These are phyloP conservation scores for Monilinia laxa DNA, from an alignment of 2,329 filamentous ascomycete genomes.

Conservation along the genomic window DNA sequence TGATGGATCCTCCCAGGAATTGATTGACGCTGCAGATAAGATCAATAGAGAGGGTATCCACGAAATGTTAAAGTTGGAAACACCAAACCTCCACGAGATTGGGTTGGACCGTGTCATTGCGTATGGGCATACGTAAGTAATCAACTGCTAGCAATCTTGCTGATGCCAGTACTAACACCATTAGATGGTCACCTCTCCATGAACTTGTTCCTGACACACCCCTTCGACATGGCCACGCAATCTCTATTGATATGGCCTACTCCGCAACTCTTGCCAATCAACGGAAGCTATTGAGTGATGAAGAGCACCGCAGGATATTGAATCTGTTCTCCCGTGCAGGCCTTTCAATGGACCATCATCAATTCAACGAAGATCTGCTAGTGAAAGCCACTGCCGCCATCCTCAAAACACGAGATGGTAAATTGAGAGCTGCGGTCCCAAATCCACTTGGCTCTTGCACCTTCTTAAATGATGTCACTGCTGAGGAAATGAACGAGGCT, in stretches of 20 bases:
- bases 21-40: constrained; percentile 60
- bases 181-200: constrained; percentile 62
- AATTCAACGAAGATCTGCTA: constrained; percentile 65
- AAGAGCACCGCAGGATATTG: constrained; percentile 62
- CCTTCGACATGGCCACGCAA: constrained; percentile 70
- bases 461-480: constrained; percentile 66
- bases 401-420: constrained; percentile 68
- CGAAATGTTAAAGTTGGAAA: constrained; percentile 73
- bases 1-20: constrained; percentile 54
- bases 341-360: constrained; percentile 67
- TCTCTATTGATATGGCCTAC: constrained; percentile 75
- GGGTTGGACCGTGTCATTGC: constrained; percentile 71
- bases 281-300: constrained; percentile 59
- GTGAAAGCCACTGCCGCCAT: constrained; percentile 67
- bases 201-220: constrained; percentile 68
- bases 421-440: constrained; percentile 66
- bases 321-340: constrained; percentile 68
- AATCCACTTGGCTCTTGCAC: constrained; percentile 64
- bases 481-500: constrained; percentile 60
- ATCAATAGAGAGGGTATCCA: constrained; percentile 69
- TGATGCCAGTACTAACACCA: neutral
- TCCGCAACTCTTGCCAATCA: constrained; percentile 65
- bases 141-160: too few species aligned
- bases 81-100: constrained; percentile 66
- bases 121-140: constrained; percentile 64